phyloP scores from a whole-genome alignment of 345 rosid genomes.

The Ailanthus altissimus region DNA sequence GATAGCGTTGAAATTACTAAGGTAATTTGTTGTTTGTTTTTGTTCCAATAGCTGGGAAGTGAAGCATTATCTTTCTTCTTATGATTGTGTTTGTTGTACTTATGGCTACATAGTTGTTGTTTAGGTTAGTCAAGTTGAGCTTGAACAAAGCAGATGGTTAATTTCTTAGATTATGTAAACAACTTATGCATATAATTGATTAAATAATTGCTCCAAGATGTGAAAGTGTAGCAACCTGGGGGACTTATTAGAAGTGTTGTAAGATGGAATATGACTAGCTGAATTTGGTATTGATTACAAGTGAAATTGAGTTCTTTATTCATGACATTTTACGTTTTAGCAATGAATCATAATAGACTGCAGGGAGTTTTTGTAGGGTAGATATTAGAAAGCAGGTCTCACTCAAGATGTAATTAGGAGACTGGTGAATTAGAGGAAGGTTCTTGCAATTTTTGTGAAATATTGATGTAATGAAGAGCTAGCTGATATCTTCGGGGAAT shows the following conservation, averaged over 20 bases:
- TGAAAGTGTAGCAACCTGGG: background rate
- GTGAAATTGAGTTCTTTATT: background rate
- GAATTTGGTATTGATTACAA: background rate
- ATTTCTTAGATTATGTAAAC: background rate
- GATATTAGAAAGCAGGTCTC: background rate
- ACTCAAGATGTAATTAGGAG: background rate
- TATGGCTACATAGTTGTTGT: background rate
- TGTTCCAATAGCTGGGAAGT: background rate
- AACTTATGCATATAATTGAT: background rate
- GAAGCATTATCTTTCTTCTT: background rate
- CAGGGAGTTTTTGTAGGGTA: background rate
- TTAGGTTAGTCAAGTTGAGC: background rate
- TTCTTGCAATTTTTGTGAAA: background rate
- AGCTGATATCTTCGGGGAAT: background rate
- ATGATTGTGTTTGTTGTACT: background rate
- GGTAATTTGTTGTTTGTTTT: conserved; percentile 33
- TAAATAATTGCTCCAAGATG: background rate
- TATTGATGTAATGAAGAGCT: background rate
- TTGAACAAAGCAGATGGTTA: background rate
- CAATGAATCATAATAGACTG: background rate
- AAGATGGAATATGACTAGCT: background rate
- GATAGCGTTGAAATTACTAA: conserved; percentile 73
- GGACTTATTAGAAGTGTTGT: background rate
- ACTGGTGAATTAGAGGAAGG: background rate
- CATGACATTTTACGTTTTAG: background rate